Evolutionary conservation across 768 basidiomycete species (phyloP).

Genomic region (Psilocybe tampanensis): DNA sequence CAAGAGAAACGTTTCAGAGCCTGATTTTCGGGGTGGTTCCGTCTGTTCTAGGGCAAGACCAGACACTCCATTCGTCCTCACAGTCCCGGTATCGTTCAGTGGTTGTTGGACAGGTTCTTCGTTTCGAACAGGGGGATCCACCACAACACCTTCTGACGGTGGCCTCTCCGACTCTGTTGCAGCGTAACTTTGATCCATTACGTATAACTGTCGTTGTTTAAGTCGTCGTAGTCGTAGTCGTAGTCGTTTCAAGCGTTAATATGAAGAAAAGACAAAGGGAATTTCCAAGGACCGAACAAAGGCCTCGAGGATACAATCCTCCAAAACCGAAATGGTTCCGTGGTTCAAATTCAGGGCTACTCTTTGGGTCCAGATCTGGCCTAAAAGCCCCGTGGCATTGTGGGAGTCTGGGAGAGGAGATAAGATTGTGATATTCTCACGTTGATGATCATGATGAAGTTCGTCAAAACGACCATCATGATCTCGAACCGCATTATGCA

Average conservation of each 20-base stretch:
- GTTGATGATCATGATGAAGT: too few relatives aligned
- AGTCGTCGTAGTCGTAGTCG: not conserved
- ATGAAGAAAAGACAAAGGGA: not conserved
- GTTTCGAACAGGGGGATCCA: not conserved
- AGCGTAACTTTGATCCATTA: slow-evolving; percentile 3
- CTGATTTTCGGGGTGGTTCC: not conserved
- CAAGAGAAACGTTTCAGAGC: slow-evolving; percentile 4
- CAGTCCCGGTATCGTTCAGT: slow-evolving; percentile 2
- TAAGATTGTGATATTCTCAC: too few relatives aligned
- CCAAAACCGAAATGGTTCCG: not conserved
- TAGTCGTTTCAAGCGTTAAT: not conserved
- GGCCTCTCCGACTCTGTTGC: slow-evolving; percentile 13
- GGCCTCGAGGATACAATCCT: not conserved
- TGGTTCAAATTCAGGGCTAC: not conserved
- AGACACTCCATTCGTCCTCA: slow-evolving; percentile 1
- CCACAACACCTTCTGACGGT: slow-evolving; percentile 7
- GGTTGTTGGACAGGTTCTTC: not conserved
- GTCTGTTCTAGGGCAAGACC: not conserved
- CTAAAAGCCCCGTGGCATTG: too few relatives aligned
- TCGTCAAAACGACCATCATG: too few relatives aligned
- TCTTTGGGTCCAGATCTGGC: too few relatives aligned
- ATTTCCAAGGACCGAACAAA: not conserved
- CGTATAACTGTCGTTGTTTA: not conserved
- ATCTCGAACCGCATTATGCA: too few relatives aligned
- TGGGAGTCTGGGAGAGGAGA: too few relatives aligned